Evolutionary conservation across 169 alveolate genomes (phyloP), one percentile per base, ranked within the genome.

Genomic region (Theileria annulata): DNA sequence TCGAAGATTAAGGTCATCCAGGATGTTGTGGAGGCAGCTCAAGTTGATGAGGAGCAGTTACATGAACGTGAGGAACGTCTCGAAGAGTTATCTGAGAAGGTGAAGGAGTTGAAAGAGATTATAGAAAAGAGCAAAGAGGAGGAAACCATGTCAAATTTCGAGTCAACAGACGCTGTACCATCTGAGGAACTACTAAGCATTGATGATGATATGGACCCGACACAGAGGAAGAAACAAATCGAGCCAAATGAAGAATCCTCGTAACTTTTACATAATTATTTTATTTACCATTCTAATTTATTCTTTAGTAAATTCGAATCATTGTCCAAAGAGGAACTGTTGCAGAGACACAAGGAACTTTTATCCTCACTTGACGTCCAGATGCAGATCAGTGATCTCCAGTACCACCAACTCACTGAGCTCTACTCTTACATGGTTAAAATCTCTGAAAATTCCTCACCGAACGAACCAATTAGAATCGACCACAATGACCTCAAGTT

Each of bases 71-170:
- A 77, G 71, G 87, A 84, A 33, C 76, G 87, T 13, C 49, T 84
- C n/a, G 87, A 76, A 59, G 85, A 84, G 30, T 80, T 84, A 13
- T 84, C 87, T 0, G 77, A 33, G 59, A 84, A 76, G 70, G 90
- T 76, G 27, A 59, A 76, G 28, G 87, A 84, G 66, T 83, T 84
- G 0, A 77, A 77, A 62, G 87, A 77, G 23, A 84, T 76, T 28
- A 84, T 77, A 8, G 87, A 84, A 49, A 79, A 80, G 79, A 58
- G 31, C 2, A 23, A 28, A 8, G 68, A 64, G 17, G 80, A 69
- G 23, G 80, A 73, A 63, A 21, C 30, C 21, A 19, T 71, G 23
- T 59, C 75, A 15, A 35, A 33, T 30, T 71, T 71, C 35, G 70
- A 56, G 48, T 19, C 60, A 17, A 54, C 6, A 51, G 58, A 56